Base-by-base conservation (phyloP, 2,329 filamentous ascomycete species). In the Achaetomium macrosporum region DNA sequence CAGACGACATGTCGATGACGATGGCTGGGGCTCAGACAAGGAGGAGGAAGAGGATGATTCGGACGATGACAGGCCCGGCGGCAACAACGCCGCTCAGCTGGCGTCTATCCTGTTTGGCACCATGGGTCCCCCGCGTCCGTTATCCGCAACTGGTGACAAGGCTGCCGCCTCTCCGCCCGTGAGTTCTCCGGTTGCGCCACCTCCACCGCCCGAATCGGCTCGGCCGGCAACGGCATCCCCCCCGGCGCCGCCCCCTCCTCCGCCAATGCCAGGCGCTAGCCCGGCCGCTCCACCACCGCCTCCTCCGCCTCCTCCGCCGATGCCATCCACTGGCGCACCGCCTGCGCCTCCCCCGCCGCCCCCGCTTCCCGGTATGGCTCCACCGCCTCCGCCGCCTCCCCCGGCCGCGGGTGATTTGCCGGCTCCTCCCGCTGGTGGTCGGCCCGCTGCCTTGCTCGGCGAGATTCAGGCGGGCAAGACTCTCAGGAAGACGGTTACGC, bases 41-140 rank as follows among this genome's bases (percentile, higher is more conserved):
- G 71, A 75, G 30, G 73, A 76, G 29, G 74, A 77, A 17, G 76
- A 87, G 17, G 87, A 47, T 4, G 50, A 89, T 48, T 84, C 83
- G 35, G 86, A 92, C 51, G 88, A 91, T 51, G 87, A 90, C 50
- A 81, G 85, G 10, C 85, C 88, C 16, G 87, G 87, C 47, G 89
- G 89, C 50, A 84, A 87, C 54, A 90, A 83, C 61, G 93, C 93
- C 45, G 93, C 95, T 56, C 89, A 96, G 63, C 81, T 99, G 36
- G 93, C 93, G 15, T 95, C 89, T 7, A 93, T 96, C 56, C 78
- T 99, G 17, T 99, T 99, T 67, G 92, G 93, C 54, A 96, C 91
- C 47, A 97, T 99, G 91, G 92, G 82, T 10, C 92, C 93, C 37
- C 92, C 93, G 13, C 84, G 92, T 47, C 91, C 92, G 30, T 72